These are phyloP conservation scores for Eutypa lata DNA, from an alignment of 2,329 filamentous ascomycete genomes.

Conservation along the genomic window DNA sequence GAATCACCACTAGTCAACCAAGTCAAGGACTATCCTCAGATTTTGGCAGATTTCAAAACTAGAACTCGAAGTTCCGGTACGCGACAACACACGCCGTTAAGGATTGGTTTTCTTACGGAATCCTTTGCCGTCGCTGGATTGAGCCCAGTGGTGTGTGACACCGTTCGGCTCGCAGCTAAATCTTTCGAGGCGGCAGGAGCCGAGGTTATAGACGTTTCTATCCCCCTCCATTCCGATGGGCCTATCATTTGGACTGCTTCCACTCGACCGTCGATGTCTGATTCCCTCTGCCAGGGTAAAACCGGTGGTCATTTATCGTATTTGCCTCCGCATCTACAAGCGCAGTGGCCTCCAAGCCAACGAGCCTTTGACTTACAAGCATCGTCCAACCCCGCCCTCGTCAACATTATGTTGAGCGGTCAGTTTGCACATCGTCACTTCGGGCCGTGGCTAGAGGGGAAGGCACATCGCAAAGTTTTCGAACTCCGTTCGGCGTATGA, in stretches of 20 bases:
- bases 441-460: slow-evolving; percentile 32
- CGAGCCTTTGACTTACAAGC: slow-evolving; percentile 39
- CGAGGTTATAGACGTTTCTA: slow-evolving; percentile 39
- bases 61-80: slow-evolving; percentile 8
- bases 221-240: slow-evolving; percentile 46
- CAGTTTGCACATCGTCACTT: slow-evolving; percentile 23
- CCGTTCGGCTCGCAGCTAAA: slow-evolving; percentile 32
- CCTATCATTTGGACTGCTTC: slow-evolving; percentile 46
- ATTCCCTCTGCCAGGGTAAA: slow-evolving; percentile 28
- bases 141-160: slow-evolving; percentile 35
- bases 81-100: slow-evolving; percentile 27
- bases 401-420: slow-evolving; percentile 45
- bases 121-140: slow-evolving; percentile 38
- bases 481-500: slow-evolving; percentile 47
- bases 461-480: slow-evolving; percentile 44
- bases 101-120: slow-evolving; percentile 44
- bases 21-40: slow-evolving; percentile 31
- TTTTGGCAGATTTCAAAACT: slow-evolving; percentile 12
- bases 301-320: slow-evolving; percentile 31
- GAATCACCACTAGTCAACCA: slow-evolving; percentile 33
- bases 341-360: slow-evolving; percentile 36
- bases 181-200: slow-evolving; percentile 40
- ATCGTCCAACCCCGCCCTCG: slow-evolving; percentile 40
- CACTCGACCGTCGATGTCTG: slow-evolving; percentile 31
- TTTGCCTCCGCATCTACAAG: slow-evolving; percentile 29